A percentile compares a stretch with the other conserved stretches of the same genome.
phyloP scores from a whole-genome alignment of 495 filamentous ascomycete genomes.

The Hypoxylon rickii region DNA sequence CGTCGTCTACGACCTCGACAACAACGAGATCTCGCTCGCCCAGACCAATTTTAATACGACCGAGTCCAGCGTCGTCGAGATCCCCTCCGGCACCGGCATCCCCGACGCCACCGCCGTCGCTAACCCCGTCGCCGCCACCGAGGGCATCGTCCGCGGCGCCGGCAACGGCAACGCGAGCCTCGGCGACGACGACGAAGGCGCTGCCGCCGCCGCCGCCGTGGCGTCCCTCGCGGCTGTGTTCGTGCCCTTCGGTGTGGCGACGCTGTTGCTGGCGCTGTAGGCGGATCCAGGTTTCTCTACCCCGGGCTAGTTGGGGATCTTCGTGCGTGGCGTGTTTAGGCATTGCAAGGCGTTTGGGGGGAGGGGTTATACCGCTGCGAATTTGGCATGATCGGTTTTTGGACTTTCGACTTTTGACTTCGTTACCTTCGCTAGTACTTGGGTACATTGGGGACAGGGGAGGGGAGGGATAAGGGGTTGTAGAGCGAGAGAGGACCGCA shows the following conservation, averaged over 20 bases:
- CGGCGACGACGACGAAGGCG: constrained; percentile 4
- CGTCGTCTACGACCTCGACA: constrained; percentile 86
- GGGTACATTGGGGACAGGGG: no score
- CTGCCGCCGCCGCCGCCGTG: neutral
- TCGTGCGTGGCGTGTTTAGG: constrained; percentile 6
- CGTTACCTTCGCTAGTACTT: no score
- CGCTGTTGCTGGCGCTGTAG: constrained; percentile 17
- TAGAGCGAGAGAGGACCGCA: no score
- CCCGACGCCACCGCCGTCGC: constrained; percentile 71
- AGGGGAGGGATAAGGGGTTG: no score
- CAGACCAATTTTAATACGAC: constrained; percentile 83
- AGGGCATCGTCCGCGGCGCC: constrained; percentile 35
- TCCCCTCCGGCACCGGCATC: constrained; percentile 67
- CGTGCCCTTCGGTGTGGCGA: constrained; percentile 18
- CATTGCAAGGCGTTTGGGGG: constrained; percentile 28
- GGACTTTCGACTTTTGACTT: no score
- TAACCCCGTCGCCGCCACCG: constrained; percentile 64
- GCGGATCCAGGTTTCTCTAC: constrained; percentile 3
- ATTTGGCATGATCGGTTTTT: no score
- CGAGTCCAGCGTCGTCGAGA: constrained; percentile 67
- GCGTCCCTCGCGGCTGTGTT: constrained; percentile 10
- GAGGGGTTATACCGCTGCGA: no score
- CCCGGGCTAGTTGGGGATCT: constrained; percentile 9
- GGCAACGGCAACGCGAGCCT: constrained; percentile 24
- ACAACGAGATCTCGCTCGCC: constrained; percentile 86